Evolutionary conservation across 768 basidiomycete species (phyloP), one percentile per base, ranked within the genome.

Genomic region (Boletus subparvulus): DNA sequence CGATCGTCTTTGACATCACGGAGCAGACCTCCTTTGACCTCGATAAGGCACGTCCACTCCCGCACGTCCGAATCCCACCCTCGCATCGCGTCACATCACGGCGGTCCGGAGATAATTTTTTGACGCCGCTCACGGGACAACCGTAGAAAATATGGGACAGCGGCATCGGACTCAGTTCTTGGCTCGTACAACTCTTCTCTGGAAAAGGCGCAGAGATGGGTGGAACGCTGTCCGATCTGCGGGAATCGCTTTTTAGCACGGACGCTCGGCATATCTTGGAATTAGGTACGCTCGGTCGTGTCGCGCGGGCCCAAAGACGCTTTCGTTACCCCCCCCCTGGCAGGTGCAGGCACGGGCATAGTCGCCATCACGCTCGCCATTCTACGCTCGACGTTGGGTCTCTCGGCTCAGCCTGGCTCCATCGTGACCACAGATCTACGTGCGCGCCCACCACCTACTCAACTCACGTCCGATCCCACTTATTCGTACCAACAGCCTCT

Each of bases 101-200:
- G 17, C 3, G 46, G 5, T n/a, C 19, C 2, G 56, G 26, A 45
- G 17, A 21, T 21, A 35, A 21, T 4, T 16, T 9, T 11, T 39
- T 32, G n/a, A 59, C 47, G 26, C 42, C 47, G 53, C 67, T 69
- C 51, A 61, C 60, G 52, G 19, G 3, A 13, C 9, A 32, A 52
- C 24, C 37, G 28, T 75, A 96, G 94, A 96, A 96, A 92, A 82
- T 96, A 52, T 97, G 94, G 94, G 94, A 96, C 68, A 94, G 93
- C 42, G 94, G 94, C 3, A 79, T 96, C 46, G 93, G 90, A 7
- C 74, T 94, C 19, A 86, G 88, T 55, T 82, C 92, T 3, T 94
- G 90, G 90, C 74, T 96, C 5, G 75, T 81, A 1, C 67, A 56
- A 30, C 71, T 77, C 57, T 60, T 67, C 74, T 51, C 50, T 13